Evolutionary conservation across 2,329 filamentous ascomycete genomes (phyloP).

Genomic region (Sporothrix euskadiensis): DNA sequence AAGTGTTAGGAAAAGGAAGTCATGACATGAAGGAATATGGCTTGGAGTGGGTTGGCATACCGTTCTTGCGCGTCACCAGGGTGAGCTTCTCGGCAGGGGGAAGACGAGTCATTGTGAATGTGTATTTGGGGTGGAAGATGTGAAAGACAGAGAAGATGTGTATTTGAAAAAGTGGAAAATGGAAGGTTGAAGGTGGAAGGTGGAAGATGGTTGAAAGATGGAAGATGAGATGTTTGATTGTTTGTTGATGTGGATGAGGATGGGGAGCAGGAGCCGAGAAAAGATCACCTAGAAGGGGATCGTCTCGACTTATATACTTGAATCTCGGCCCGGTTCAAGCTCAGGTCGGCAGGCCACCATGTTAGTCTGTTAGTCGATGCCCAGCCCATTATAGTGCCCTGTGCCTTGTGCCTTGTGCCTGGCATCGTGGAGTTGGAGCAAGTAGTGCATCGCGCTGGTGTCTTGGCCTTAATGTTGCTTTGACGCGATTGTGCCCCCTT

Average conservation of each 20-base stretch:
- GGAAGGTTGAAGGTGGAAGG: too few species aligned
- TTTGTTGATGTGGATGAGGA: neutral
- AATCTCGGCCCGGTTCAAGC: neutral
- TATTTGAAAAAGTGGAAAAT: neutral
- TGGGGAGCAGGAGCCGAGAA: neutral
- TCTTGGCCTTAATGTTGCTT: neutral
- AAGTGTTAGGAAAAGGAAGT: constrained; percentile 28
- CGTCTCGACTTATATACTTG: neutral
- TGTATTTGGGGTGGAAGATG: neutral
- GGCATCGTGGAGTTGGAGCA: neutral
- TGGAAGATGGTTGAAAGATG: too few species aligned
- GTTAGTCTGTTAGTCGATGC: neutral
- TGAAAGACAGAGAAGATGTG: neutral
- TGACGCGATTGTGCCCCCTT: neutral
- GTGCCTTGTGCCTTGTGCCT: neutral
- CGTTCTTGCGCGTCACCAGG: constrained; percentile 54
- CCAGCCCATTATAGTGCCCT: neutral
- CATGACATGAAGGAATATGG: too few species aligned
- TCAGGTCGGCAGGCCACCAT: neutral
- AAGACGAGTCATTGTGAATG: constrained; percentile 37
- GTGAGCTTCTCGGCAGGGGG: constrained; percentile 53
- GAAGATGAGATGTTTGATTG: neutral
- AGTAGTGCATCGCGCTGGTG: neutral
- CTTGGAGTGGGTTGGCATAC: constrained; percentile 37
- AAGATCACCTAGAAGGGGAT: neutral